Percentiles rank a stretch among this genome's conserved stretches.
Conservation (phyloP, 2,329 filamentous ascomycete genomes). For the Penicillium sp. region DNA sequence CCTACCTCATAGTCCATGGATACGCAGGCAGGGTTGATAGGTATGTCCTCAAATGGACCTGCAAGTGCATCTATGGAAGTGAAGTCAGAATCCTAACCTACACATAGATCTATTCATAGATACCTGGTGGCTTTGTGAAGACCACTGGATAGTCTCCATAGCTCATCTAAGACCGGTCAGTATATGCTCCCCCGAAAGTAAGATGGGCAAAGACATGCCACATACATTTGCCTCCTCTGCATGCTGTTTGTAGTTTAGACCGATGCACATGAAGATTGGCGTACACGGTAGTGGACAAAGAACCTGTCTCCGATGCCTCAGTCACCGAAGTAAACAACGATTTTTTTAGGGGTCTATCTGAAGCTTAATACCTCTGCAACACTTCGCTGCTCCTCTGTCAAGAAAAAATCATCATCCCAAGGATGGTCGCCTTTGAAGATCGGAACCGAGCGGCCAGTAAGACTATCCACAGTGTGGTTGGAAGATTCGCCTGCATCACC, state of each 20-base stretch:
- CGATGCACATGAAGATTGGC: neutral
- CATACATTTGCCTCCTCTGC: neutral
- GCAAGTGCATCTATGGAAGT: too few relatives aligned
- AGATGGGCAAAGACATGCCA: neutral
- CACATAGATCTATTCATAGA: too few relatives aligned
- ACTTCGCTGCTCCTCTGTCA: neutral
- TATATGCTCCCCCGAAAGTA: neutral
- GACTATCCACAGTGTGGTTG: neutral
- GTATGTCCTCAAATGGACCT: too few relatives aligned
- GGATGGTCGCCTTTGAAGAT: neutral
- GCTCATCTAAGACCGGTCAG: neutral
- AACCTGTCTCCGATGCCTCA: neutral
- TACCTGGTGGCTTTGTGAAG: too few relatives aligned
- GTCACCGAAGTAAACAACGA: too few relatives aligned
- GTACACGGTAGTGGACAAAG: neutral
- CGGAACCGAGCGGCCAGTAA: neutral
- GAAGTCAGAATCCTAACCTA: too few relatives aligned
- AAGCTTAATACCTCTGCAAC: neutral
- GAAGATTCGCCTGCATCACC: neutral
- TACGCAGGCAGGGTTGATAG: too few relatives aligned
- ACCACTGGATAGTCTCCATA: too few relatives aligned
- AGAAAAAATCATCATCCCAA: neutral
- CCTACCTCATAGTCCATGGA: too few relatives aligned
- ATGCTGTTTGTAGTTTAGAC: neutral
- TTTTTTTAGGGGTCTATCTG: too few relatives aligned